Conservation (phyloP, 2,329 filamentous ascomycete genomes). For the Colletotrichum camelliae region DNA sequence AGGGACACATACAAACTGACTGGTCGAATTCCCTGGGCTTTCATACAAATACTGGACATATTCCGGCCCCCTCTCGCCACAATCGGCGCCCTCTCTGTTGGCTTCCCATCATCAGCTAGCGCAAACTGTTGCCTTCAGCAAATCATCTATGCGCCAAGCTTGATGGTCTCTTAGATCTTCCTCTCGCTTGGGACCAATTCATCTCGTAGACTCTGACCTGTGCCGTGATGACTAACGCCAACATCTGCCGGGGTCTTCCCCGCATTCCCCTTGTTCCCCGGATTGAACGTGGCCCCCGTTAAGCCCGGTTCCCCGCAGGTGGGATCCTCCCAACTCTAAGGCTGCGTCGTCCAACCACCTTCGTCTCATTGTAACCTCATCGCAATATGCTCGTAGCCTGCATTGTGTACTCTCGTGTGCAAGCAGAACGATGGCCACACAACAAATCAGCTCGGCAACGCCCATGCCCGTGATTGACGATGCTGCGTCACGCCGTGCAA, state of each 20-base stretch:
- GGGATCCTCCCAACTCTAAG: background rate
- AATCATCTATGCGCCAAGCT: background rate
- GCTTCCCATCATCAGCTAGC: background rate
- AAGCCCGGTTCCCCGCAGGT: background rate
- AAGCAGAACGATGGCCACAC: background rate
- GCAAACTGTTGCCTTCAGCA: background rate
- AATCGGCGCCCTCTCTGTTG: fast-evolving
- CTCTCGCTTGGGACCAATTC: background rate
- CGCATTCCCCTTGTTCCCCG: background rate
- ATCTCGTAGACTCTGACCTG: background rate
- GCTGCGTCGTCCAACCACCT: background rate
- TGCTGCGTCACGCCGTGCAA: background rate
- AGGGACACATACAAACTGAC: background rate
- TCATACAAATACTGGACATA: background rate
- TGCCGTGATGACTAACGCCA: background rate
- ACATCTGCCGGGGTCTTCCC: background rate
- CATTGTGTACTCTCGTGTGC: background rate
- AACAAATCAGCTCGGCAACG: background rate
- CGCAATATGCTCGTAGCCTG: background rate
- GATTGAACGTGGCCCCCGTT: background rate
- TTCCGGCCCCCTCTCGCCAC: background rate
- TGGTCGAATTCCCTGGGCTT: background rate
- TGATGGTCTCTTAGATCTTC: background rate
- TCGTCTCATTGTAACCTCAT: background rate
- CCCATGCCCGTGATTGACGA: background rate